These are phyloP conservation scores for Apiospora hydei DNA, from an alignment of 2,329 filamentous ascomycete genomes.

Conservation along the genomic window DNA sequence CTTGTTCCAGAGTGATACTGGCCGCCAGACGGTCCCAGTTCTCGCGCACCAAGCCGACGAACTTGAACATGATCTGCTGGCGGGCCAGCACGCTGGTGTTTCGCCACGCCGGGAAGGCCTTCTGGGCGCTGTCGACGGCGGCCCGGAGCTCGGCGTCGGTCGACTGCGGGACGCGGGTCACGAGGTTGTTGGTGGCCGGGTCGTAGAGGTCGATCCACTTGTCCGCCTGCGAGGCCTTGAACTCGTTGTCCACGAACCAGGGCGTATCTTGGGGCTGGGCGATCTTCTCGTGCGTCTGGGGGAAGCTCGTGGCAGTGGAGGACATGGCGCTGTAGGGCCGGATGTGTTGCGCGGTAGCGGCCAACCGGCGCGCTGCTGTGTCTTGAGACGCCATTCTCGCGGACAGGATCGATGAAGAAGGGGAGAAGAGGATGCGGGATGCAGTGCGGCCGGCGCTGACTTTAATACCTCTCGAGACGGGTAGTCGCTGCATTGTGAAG, in stretches of 20 bases:
- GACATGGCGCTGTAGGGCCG: slow-evolving; percentile 59
- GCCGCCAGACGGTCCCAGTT: slow-evolving; percentile 87
- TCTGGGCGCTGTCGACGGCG: slow-evolving; percentile 76
- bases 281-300: slow-evolving; percentile 76
- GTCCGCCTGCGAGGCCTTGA: slow-evolving; percentile 70
- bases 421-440: slow-evolving; percentile 35
- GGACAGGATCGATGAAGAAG: slow-evolving; percentile 28
- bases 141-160: slow-evolving; percentile 79
- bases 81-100: slow-evolving; percentile 74
- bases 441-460: slow-evolving; percentile 36
- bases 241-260: slow-evolving; percentile 84
- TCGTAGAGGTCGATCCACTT: slow-evolving; percentile 83
- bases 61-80: slow-evolving; percentile 90
- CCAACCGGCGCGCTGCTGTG: slow-evolving; percentile 59
- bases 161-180: slow-evolving; percentile 83
- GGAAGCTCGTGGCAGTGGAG: slow-evolving; percentile 68
- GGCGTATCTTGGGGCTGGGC: slow-evolving; percentile 73
- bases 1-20: slow-evolving; percentile 87
- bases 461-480: slow-evolving; percentile 36
- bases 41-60: slow-evolving; percentile 79
- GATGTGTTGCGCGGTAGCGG: slow-evolving; percentile 64
- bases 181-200: slow-evolving; percentile 84
- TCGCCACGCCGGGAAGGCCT: slow-evolving; percentile 78
- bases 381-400: slow-evolving; percentile 47
- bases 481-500: slow-evolving; percentile 41